Evolutionary conservation across 495 filamentous ascomycete species (phyloP).

Genomic region (Amniculicola lignicola): DNA sequence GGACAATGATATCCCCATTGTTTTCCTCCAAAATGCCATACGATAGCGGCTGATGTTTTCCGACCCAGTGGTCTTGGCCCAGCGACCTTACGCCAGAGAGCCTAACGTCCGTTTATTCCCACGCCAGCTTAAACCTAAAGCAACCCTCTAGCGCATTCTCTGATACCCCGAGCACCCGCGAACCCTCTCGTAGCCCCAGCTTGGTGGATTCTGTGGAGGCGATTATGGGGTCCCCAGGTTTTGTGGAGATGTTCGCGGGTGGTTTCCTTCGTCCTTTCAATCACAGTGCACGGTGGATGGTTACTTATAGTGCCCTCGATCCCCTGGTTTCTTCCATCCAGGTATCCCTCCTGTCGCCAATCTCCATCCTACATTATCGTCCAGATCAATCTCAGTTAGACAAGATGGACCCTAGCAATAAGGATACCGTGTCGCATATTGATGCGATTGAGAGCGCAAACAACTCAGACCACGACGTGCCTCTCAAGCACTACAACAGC

Average conservation of each 20-base stretch:
- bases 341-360: neutral
- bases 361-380: neutral
- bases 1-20: conserved; percentile 1
- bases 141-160: neutral
- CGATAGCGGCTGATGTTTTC: conserved; percentile 17
- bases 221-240: conserved; percentile 11
- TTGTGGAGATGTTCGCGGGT: neutral
- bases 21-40: neutral
- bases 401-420: conserved; percentile 16
- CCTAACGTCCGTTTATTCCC: conserved; percentile 6
- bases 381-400: neutral
- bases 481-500: conserved; percentile 1
- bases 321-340: neutral
- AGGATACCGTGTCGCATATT: conserved; percentile 6
- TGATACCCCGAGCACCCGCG: conserved; percentile 12
- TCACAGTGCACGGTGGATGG: neutral
- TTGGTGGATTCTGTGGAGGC: neutral
- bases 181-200: neutral
- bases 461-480: conserved; percentile 5
- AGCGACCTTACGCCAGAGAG: conserved; percentile 7
- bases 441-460: conserved; percentile 20
- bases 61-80: neutral
- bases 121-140: neutral
- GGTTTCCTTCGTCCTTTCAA: neutral
- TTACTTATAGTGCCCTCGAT: neutral